These are phyloP conservation scores for Fulvia fulva DNA, from an alignment of 2,329 filamentous ascomycete species.

Conservation along the genomic window DNA sequence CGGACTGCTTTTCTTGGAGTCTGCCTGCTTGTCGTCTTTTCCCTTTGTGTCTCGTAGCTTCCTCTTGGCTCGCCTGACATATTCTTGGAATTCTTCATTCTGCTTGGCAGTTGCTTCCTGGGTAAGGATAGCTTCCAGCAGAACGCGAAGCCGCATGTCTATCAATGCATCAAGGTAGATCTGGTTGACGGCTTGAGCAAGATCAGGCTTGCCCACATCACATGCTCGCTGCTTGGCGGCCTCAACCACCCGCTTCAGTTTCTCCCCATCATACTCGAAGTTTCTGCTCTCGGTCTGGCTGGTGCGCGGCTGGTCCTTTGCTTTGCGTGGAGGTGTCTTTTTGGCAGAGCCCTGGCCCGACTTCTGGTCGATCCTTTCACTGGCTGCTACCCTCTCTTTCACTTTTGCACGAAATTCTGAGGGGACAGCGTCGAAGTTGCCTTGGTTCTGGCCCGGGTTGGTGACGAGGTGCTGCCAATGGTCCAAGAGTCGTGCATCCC, in stretches of 20 bases:
- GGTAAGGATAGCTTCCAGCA: constrained; percentile 41
- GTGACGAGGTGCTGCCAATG: constrained; percentile 19
- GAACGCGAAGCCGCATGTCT: constrained; percentile 34
- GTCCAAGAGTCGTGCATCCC: constrained; percentile 13
- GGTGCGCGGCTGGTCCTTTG: not conserved
- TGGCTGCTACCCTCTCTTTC: not conserved
- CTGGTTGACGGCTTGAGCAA: constrained; percentile 38
- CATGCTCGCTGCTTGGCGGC: constrained; percentile 38
- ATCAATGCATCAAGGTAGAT: constrained; percentile 38
- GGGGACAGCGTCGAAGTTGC: constrained; percentile 11
- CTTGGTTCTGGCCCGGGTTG: constrained; percentile 2
- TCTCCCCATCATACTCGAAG: constrained; percentile 15
- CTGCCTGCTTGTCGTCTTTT: not conserved
- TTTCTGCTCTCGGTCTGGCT: not conserved
- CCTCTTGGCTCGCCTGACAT: constrained; percentile 40
- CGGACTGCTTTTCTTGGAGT: not conserved
- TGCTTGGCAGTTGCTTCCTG: constrained; percentile 38
- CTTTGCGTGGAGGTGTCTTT: constrained; percentile 1
- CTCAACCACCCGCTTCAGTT: constrained; percentile 32
- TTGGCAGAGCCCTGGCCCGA: not conserved
- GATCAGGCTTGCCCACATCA: constrained; percentile 30
- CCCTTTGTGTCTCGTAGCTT: constrained; percentile 18
- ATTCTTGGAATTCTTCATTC: constrained; percentile 36
- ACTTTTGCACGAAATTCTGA: not conserved
- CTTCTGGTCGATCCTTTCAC: not conserved